Evolutionary conservation across 202 grass and related monocot species (phyloP), one percentile per base, ranked within the genome.

Genomic region (Carex sylvatica): DNA sequence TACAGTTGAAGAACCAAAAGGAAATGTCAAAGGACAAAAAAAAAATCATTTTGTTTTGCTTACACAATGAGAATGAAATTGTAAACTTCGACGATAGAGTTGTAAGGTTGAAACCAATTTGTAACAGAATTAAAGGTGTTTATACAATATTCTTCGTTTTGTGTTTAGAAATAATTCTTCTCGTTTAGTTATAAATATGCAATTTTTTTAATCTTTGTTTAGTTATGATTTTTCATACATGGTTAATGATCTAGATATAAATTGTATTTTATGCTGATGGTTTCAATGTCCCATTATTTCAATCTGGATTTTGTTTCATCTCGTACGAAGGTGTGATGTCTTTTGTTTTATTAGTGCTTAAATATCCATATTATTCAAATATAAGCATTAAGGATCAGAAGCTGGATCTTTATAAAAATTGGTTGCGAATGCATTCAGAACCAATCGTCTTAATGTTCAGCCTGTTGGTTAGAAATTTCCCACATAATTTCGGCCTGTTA

Each of bases 1-100:
- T 82, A 85, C 70, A 82, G 89, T 88, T 66, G 83, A 89, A 91
- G 89, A 87, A 88, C 76, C 59, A 0, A 22, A 91, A 95, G 86
- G 55, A 51, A 84, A 83, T 88, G 84, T 83, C 83, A 78, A 59
- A 70, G 70, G 84, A 80, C 76, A 83, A 88, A 84, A 70, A 67
- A 83, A 70, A 90, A 76, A 38, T 6, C 78, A 83, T 95, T 88
- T 70, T 84, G 31, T 83, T 97, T 84, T 74, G 70, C 61, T 82
- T 66, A 60, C 79, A 84, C 73, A 78, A 83, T 89, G 44, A 94
- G 88, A 86, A 63, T 69, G 85, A 88, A 80, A 62, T 75, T 72
- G 84, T 70, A 63, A 28, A 87, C 85, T 85, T 54, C 70, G 88
- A 90, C 81, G 63, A 56, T 86, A 36, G 89, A 81, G 70, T 72